Base-by-base conservation (phyloP, 2,329 filamentous ascomycete species). In the Fusarium keratoplasticum region DNA sequence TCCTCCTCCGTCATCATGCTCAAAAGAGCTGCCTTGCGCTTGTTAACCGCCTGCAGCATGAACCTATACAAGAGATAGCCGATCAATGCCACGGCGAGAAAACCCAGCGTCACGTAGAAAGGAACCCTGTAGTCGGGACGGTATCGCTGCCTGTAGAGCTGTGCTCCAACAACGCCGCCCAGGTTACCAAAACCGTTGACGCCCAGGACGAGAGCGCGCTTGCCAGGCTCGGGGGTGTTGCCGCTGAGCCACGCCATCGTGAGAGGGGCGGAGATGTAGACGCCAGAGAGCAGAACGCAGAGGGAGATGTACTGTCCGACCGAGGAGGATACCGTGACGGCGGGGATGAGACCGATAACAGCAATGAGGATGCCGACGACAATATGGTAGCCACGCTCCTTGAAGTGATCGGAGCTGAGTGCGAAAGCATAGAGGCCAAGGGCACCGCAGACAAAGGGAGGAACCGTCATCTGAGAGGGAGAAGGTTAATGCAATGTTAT, bases 131-230 rank as follows among this genome's bases (percentile, higher is more conserved):
- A 79, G 25, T 66, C 62, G 13, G 77, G 77, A 11, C 59, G 68
- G 36, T 73, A 79, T 25, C 67, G 63, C 52, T 76, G 63, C n/a
- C 77, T 69, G 61, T 78, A 79, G 18, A 79, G 54, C 47, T 79
- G 77, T 33, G 77, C 71, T 9, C 76, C 77, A 22, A 79, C 76
- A 22, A 79, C 71, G 38, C 77, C 77, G 18, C 77, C 77, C 6
- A 79, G 66, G 64, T 79, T 79, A 20, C 77, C 77, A 42, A 79
- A 78, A 47, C 78, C 69, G 60, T 79, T 79, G n/a, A 77, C 74
- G n/a, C 77, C 77, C 22, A 79, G 71, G 9, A 79, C 77, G 14
- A 79, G 74, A 16, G 77, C 73, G 13, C 77, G 76, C 64, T 79
- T 79, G 54, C 77, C 77, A 20, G 77, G 77, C 54, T 79, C 77